phyloP scores from a whole-genome alignment of 1,284 basidiomycete species.

The Apiotrichum sp. region DNA sequence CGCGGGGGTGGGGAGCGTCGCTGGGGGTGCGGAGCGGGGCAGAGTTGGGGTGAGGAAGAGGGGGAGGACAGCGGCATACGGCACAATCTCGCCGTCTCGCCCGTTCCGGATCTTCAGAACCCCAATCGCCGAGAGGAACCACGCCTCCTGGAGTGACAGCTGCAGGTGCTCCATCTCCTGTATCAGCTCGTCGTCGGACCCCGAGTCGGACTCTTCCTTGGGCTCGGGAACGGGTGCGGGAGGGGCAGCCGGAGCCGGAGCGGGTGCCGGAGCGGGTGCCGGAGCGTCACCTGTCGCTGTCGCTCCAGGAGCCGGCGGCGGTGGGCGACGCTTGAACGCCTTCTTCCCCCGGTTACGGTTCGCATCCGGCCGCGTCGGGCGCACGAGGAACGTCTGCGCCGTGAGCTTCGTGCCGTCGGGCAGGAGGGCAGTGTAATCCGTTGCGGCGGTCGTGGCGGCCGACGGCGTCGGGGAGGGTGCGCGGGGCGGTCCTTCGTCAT shows the following conservation, averaged over 20 bases:
- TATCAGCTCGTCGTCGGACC: slow-evolving; percentile 42
- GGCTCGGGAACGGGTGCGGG: background rate
- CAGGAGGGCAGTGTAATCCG: background rate
- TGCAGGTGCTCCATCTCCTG: slow-evolving; percentile 86
- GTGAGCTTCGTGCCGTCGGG: slow-evolving; percentile 34
- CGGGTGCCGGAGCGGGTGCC: background rate
- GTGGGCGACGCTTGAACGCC: slow-evolving; percentile 31
- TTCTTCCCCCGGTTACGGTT: slow-evolving; percentile 42
- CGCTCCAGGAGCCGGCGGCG: slow-evolving; percentile 2
- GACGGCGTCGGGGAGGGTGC: slow-evolving; percentile 10
- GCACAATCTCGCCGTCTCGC: slow-evolving; percentile 43
- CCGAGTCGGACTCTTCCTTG: slow-evolving; percentile 53
- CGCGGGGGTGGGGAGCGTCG: background rate
- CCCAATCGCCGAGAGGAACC: slow-evolving; percentile 81
- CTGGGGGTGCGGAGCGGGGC: no score
- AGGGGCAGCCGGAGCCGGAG: background rate
- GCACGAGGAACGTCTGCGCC: slow-evolving; percentile 44
- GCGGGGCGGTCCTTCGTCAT: background rate
- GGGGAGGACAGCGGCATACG: slow-evolving; percentile 50
- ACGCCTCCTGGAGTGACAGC: slow-evolving; percentile 83
- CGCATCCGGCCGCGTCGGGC: slow-evolving; percentile 42
- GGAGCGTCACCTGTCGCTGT: background rate
- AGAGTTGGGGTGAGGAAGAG: slow-evolving; percentile 30
- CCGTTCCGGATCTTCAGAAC: slow-evolving; percentile 71
- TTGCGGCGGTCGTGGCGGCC: background rate